Base-by-base conservation (phyloP, 148 eudicot genomes). In the Cornus florida region DNA sequence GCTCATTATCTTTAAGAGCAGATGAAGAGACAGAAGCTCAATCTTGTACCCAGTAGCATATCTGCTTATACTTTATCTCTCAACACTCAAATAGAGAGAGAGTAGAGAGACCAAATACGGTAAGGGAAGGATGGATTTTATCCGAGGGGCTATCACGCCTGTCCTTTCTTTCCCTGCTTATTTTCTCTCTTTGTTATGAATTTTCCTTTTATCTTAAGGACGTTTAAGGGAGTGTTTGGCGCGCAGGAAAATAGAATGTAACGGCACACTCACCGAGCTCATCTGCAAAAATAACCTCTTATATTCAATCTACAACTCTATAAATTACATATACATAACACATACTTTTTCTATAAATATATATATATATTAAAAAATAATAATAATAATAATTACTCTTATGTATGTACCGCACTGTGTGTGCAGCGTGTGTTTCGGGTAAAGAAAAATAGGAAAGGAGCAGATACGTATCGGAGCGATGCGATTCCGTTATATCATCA, bases 1-100 rank as follows among this genome's bases (percentile, higher is more conserved):
- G 76, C 83, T 85, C 87, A 83, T 83, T 82, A 86, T 82, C 85
- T 80, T 72, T 32, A 83, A 53, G 75, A 59, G 22, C 12, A 67
- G 77, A 48, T 68, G 75, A 3, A 56, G 65, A 53, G 28, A 66
- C 38, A 77, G 56, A 65, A 71, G 67, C 80, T 83, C 46, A 73
- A 65, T 80, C 84, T 75, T 75, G 78, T 82, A 82, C 77, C 80
- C 87, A 67, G 31, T 53, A 67, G 39, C 88, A 75, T 84, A 78
- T 86, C 84, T 76, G 31, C 35, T 19, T 32, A 64, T 31, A 23
- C n/a, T 62, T 59, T 33, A 28, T 74, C 70, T 79, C 60, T 76
- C 41, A 16, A 67, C 7, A 67, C 72, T 68, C 10, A 1, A 67
- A n/a, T n/a, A n/a, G 71, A 78, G 75, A 70, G 24, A 35, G 50